Evolutionary conservation across 306 rosid genomes (phyloP).

Genomic region (Alnus rubra): DNA sequence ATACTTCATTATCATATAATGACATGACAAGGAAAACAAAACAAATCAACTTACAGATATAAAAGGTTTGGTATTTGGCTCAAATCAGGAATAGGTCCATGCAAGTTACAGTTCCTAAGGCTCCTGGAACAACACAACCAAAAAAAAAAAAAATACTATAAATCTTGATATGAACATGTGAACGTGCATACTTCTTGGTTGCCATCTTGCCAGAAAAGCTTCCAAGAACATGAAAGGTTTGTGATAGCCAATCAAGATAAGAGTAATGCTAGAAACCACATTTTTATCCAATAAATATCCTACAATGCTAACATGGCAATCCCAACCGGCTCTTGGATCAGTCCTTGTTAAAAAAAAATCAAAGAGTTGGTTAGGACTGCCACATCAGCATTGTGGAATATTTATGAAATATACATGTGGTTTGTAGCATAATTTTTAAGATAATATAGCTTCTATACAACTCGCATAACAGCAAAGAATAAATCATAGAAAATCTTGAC

Average conservation of each 20-base stretch:
- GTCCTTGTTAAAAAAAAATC: no score
- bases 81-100: conserved; percentile 86
- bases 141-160: conserved; percentile 18
- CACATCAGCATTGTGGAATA: no score
- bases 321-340: no score
- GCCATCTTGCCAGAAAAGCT: background rate
- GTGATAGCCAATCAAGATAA: background rate
- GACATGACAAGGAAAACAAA: conserved; percentile 6
- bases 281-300: no score
- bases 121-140: conserved; percentile 58
- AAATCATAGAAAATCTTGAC: background rate
- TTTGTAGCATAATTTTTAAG: background rate
- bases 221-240: background rate
- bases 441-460: background rate
- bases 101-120: conserved; percentile 78
- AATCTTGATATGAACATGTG: background rate
- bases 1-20: background rate
- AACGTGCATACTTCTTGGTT: background rate
- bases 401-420: no score
- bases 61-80: conserved; percentile 55
- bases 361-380: no score
- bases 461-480: background rate
- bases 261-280: no score
- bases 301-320: no score
- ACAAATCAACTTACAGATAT: conserved; percentile 65